Conservation (phyloP, 1,284 basidiomycete species). For the Cutaneotrichosporon daszewskae region DNA sequence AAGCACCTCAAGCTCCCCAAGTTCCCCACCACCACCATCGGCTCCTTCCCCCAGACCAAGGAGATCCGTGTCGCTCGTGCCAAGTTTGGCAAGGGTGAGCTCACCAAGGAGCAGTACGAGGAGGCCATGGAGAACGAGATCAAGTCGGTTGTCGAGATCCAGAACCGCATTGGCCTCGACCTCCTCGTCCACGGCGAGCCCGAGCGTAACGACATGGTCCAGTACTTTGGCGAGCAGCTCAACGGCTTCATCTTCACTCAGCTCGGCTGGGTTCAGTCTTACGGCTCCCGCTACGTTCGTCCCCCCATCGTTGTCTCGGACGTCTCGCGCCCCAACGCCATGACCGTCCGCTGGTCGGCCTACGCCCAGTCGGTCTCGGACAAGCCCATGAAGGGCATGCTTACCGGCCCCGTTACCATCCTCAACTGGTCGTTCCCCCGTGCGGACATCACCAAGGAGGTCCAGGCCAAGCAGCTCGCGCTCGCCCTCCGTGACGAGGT, state of each 20-base stretch:
- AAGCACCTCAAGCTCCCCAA: constrained; percentile 85
- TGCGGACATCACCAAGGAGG: constrained; percentile 91
- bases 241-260: constrained; percentile 80
- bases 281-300: constrained; percentile 80
- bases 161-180: constrained; percentile 93
- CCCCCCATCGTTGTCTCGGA: constrained; percentile 99
- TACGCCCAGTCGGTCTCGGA: constrained; percentile 93
- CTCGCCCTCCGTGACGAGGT: constrained; percentile 98
- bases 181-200: constrained; percentile 98
- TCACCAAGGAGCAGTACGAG: constrained; percentile 85
- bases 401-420: constrained; percentile 93
- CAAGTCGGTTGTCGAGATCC: constrained; percentile 87
- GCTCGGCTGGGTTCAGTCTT: constrained; percentile 99
- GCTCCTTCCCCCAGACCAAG: constrained; percentile 99
- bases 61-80: constrained; percentile 96
- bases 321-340: constrained; percentile 85
- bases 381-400: constrained; percentile 99
- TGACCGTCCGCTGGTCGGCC: constrained; percentile 95
- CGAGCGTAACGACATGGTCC: constrained; percentile 99
- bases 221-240: constrained; percentile 98
- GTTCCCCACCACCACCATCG: constrained; percentile 98
- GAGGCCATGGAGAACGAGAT: constrained; percentile 99
- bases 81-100: constrained; percentile 88
- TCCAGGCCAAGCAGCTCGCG: constrained; percentile 98
- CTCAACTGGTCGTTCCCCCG: constrained; percentile 99